Percentiles rank a stretch among this genome's conserved stretches.
Conservation (phyloP, 768 basidiomycete species). For the Roridomyces roridus region DNA sequence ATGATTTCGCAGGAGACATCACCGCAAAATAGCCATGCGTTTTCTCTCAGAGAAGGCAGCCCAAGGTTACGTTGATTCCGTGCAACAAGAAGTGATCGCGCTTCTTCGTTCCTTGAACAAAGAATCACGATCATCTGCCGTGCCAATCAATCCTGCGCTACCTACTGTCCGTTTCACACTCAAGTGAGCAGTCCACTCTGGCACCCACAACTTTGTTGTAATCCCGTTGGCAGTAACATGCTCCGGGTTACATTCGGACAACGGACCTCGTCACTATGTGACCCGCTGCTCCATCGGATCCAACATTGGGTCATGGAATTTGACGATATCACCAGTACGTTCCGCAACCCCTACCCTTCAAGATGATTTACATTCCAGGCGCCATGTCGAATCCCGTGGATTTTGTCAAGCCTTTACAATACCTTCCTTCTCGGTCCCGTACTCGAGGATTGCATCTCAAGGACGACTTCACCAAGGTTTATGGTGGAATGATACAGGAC, state of each 20-base stretch:
- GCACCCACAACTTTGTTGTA: not conserved
- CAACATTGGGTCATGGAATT: conserved; percentile 31
- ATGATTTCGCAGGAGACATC: conserved; percentile 26
- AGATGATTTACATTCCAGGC: conserved; percentile 11
- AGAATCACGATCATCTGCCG: conserved; percentile 14
- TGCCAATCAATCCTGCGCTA: conserved; percentile 29
- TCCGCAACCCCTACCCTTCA: not conserved
- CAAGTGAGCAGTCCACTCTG: conserved; percentile 22
- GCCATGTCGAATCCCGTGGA: conserved; percentile 30
- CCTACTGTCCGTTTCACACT: conserved; percentile 27
- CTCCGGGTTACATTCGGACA: conserved; percentile 30
- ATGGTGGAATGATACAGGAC: conserved; percentile 37
- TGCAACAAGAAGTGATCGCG: conserved; percentile 27
- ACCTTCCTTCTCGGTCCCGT: conserved; percentile 26
- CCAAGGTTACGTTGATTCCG: conserved; percentile 16
- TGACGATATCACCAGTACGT: conserved; percentile 28
- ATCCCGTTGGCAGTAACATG: conserved; percentile 29
- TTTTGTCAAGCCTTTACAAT: conserved; percentile 29
- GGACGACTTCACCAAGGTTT: conserved; percentile 35
- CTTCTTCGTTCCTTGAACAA: conserved; percentile 25
- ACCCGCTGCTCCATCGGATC: conserved; percentile 29
- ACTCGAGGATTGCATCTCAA: conserved; percentile 27
- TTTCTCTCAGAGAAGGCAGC: conserved; percentile 27
- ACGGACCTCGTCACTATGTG: conserved; percentile 23
- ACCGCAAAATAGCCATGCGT: conserved; percentile 30